Conservation (phyloP, 2,329 filamentous ascomycete genomes). For the Calonectria ilicicola region DNA sequence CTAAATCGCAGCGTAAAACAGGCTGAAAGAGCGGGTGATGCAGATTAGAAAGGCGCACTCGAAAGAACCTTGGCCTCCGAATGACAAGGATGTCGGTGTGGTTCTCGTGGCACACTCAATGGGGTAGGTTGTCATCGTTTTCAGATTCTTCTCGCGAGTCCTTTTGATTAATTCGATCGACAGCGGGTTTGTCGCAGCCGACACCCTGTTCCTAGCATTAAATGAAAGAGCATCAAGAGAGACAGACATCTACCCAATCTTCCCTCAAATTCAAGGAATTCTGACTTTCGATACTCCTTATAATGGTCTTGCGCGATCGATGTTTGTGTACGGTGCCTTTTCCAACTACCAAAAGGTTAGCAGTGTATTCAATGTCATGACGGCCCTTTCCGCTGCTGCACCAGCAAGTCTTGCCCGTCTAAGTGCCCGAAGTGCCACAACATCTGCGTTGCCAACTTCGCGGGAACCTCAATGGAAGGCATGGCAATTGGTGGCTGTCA, state of each 20-base stretch:
- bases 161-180: background rate
- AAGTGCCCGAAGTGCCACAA: constrained; percentile 32
- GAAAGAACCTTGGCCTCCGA: constrained; percentile 79
- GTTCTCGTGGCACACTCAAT: constrained; percentile 87
- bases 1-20: constrained; percentile 52
- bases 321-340: constrained; percentile 72
- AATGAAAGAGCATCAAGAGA: constrained; percentile 67
- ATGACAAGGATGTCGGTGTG: constrained; percentile 83
- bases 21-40: constrained; percentile 85
- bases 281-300: constrained; percentile 90
- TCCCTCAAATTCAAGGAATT: constrained; percentile 84
- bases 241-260: constrained; percentile 64
- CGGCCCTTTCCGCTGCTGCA: constrained; percentile 61
- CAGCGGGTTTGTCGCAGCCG: constrained; percentile 84
- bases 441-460: constrained; percentile 35
- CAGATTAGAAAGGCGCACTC: constrained; percentile 78
- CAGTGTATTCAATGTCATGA: constrained; percentile 69
- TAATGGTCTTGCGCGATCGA: constrained; percentile 71
- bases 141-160: background rate
- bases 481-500: constrained; percentile 77
- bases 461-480: constrained; percentile 60
- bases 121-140: constrained; percentile 60
- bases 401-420: constrained; percentile 56
- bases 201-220: constrained; percentile 79
- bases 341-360: constrained; percentile 70